Percentiles rank a stretch among this genome's conserved stretches.
These are phyloP conservation scores for Starmerella potacharoeniae DNA, from an alignment of 805 yeast genomes.

Conservation along the genomic window DNA sequence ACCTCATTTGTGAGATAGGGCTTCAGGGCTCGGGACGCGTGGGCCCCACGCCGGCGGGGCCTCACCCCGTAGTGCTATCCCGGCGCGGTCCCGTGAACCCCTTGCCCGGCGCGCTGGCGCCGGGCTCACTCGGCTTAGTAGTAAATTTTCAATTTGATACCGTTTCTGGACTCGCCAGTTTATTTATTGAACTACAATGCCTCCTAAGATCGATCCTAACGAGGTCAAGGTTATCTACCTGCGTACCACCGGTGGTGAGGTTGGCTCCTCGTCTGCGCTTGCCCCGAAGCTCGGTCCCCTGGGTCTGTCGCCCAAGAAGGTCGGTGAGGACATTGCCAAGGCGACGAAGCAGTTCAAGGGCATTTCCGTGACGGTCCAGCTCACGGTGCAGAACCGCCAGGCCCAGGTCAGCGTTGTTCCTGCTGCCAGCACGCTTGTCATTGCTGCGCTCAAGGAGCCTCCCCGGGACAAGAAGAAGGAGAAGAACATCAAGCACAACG, in stretches of 20 bases:
- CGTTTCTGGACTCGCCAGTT: slow-evolving; percentile 7
- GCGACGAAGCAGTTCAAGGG: slow-evolving; percentile 99
- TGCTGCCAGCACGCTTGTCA: slow-evolving; percentile 97
- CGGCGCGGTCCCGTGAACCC: slow-evolving; percentile 3
- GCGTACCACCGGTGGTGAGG: slow-evolving; percentile 99
- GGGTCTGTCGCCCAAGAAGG: slow-evolving; percentile 99
- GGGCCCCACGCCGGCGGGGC: background rate
- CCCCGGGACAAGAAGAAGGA: slow-evolving; percentile 99
- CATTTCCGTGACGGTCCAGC: slow-evolving; percentile 96
- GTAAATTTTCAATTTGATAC: slow-evolving; percentile 8
- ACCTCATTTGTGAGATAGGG: background rate
- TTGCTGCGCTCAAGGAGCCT: slow-evolving; percentile 98
- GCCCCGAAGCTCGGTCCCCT: slow-evolving; percentile 99
- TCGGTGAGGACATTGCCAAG: slow-evolving; percentile 99
- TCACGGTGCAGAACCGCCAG: slow-evolving; percentile 99
- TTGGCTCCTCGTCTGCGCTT: slow-evolving; percentile 98
- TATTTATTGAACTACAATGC: slow-evolving; percentile 37
- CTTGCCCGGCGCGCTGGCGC: background rate
- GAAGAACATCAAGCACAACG: slow-evolving; percentile 98
- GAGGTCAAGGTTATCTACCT: slow-evolving; percentile 97
- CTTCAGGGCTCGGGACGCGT: background rate
- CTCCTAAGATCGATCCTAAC: slow-evolving; percentile 97
- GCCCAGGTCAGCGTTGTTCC: slow-evolving; percentile 98
- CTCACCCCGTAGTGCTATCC: background rate
- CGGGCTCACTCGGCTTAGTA: slow-evolving; percentile 13